Base-by-base conservation (phyloP, 2,329 filamentous ascomycete species). In the Penicillium sp. region DNA sequence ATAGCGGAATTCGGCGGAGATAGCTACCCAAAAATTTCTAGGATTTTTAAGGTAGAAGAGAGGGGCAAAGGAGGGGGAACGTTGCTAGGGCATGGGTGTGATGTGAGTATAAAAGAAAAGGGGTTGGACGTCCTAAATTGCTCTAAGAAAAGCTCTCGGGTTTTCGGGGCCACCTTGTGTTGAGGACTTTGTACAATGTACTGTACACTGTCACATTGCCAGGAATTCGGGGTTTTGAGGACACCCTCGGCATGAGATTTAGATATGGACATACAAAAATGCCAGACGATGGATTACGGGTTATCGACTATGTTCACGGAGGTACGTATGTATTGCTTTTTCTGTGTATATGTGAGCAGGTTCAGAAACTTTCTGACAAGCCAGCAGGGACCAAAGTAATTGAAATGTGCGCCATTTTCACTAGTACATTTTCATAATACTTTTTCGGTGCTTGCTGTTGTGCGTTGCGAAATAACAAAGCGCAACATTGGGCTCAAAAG, bases 11-110 rank as follows among this genome's bases (percentile, higher is more conserved):
- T 48, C 28, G 35, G 45, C 52, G 50, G 50, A 47, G 35, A 58
- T 58, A 35, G 51, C 50, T 54, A 58, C 56, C 56, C 56, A 54
- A 58, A 49, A 23, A 38, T 48, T 20, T 45, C 43, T 53, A 53
- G 18, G 38, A 18, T 45, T 12, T 26, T 18, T 53, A 40, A 53
- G 50, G 56, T 35, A 35, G 47, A 30, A 57, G 45, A 47, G 30
- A 21, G 33, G 30, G 16, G 21, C 12, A n/a, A 35, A 53, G 40
- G 21, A 26, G 40, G 16, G 46, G 51, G 50, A 35, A 8, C 33
- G 21, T 28, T 46, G 18, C 30, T 28, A 35, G 49, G 28, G 30
- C 28, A 52, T 26, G 40, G 23, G 50, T 23, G 20, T 28, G 40
- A 30, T 14, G 30, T 28, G 28, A 47, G 18, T 54, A 58, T 58